Base-by-base conservation (phyloP, 1,284 basidiomycete species). In the Schizopora paradoxa region DNA sequence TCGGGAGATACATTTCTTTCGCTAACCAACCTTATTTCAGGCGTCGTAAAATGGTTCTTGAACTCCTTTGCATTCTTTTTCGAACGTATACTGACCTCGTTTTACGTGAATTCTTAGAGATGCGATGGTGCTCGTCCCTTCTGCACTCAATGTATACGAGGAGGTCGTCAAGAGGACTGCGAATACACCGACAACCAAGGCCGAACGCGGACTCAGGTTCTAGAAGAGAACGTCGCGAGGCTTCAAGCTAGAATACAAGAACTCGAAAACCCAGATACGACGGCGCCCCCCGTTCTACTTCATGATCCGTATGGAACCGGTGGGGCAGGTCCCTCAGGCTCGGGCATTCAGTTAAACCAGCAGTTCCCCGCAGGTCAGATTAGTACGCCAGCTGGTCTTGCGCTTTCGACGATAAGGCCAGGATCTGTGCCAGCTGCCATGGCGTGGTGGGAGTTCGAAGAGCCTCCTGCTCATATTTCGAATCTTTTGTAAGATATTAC, bases 61-160 rank as follows among this genome's bases (percentile, higher is more conserved):
- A 2, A 16, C 28, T 14, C n/a, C 1, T 32, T 37, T 22, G n/a
- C 16, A 28, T 14, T 13, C 6, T 21, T 13, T 31, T 22, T 5
- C 16, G 8, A 35, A 27, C 10, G 6, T 2, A 13, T 22, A 16
- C 5, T 16, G 18, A 14, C 14, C n/a, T 13, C 11, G 18, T 18
- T 28, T 3, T 7, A 1, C 29, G 5, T 27, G 33, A 5, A 39
- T 43, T 10, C 14, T 6, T 41, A 71, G 69, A 70, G 61, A 60
- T 71, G 69, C 28, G 68, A 73, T 41, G 68, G 70, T 11, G 37
- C 41, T 1, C 60, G 65, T 26, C 70, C 70, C 0, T 48, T 61
- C n/a, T 71, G 69, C 38, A 57, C 61, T 1, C 66, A 61, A 27
- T 71, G 69, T 47, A 48, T 59, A 37, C 55, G 61, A 2, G 59